These are phyloP conservation scores for Arthrobotrys conoides DNA, from an alignment of 2,329 filamentous ascomycete species.

Conservation along the genomic window DNA sequence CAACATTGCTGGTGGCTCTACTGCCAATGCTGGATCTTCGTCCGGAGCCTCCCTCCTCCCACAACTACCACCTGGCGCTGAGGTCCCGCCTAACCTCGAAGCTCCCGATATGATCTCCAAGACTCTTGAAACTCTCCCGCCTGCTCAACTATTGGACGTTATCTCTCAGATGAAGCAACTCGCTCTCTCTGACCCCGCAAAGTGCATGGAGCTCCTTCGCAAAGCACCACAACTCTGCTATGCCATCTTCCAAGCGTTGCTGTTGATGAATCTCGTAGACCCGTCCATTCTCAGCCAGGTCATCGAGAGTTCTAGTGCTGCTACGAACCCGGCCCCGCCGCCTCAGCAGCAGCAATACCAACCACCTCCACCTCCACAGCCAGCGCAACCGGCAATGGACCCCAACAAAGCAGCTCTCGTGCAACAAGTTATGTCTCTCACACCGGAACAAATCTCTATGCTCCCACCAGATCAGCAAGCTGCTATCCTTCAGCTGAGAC, in stretches of 20 bases:
- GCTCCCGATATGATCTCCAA: constrained; percentile 78
- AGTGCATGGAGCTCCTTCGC: constrained; percentile 75
- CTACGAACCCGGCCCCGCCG: constrained; percentile 63
- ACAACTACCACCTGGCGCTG: constrained; percentile 74
- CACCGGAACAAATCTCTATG: constrained; percentile 74
- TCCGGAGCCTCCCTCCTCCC: constrained; percentile 68
- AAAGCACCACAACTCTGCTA: constrained; percentile 79
- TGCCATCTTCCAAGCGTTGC: constrained; percentile 78
- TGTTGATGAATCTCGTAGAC: constrained; percentile 79
- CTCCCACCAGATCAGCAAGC: constrained; percentile 72
- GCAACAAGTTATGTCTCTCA: constrained; percentile 74
- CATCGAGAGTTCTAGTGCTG: constrained; percentile 70
- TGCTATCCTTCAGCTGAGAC: constrained; percentile 75
- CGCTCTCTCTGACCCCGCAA: constrained; percentile 74
- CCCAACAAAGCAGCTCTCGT: constrained; percentile 73
- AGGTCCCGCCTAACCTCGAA: constrained; percentile 75
- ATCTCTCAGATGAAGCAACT: constrained; percentile 78
- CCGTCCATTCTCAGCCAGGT: constrained; percentile 74
- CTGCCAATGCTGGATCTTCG: constrained; percentile 33
- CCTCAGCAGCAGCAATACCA: constrained; percentile 65
- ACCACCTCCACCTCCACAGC: constrained; percentile 60
- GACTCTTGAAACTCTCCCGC: constrained; percentile 74
- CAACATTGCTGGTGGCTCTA: constrained; percentile 28
- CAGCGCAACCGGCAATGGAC: constrained; percentile 64
- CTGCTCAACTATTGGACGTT: constrained; percentile 77